These are phyloP conservation scores for Baeospora myosura DNA, from an alignment of 1,284 basidiomycete genomes.

Conservation along the genomic window DNA sequence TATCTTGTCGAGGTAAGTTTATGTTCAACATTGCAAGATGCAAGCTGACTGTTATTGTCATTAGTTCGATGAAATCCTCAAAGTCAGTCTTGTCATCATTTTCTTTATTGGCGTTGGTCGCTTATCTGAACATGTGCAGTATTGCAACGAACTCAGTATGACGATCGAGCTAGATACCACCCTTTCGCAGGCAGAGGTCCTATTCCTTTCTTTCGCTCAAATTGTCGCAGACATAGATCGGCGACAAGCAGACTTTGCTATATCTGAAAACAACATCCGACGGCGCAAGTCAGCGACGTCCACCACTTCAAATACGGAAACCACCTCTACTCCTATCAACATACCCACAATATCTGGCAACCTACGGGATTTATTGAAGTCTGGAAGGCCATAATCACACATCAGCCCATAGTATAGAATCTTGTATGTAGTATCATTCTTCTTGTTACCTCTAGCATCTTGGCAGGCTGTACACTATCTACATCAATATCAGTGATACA, in stretches of 20 bases:
- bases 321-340: slow-evolving; percentile 17
- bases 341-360: slow-evolving; percentile 47
- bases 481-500: no score
- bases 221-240: slow-evolving; percentile 86
- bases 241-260: slow-evolving; percentile 47
- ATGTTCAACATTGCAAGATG: slow-evolving; percentile 6
- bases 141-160: slow-evolving; percentile 90
- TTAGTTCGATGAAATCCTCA: slow-evolving; percentile 81
- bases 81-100: slow-evolving; percentile 38
- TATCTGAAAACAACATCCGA: slow-evolving; percentile 20
- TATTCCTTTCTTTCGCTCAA: slow-evolving; percentile 81
- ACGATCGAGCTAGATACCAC: slow-evolving; percentile 91
- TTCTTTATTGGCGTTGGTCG: slow-evolving; percentile 8
- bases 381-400: slow-evolving; percentile 28
- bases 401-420: no score
- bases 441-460: no score
- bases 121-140: slow-evolving; percentile 37
- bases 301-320: slow-evolving; percentile 13
- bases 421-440: no score
- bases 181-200: slow-evolving; percentile 87
- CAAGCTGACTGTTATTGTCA: slow-evolving; percentile 5
- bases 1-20: slow-evolving; percentile 80
- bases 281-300: slow-evolving; percentile 16
- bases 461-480: no score
- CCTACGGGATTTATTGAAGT: slow-evolving; percentile 44